phyloP scores from a whole-genome alignment of 179 eudicot genomes.

The Silene noctiflora region DNA sequence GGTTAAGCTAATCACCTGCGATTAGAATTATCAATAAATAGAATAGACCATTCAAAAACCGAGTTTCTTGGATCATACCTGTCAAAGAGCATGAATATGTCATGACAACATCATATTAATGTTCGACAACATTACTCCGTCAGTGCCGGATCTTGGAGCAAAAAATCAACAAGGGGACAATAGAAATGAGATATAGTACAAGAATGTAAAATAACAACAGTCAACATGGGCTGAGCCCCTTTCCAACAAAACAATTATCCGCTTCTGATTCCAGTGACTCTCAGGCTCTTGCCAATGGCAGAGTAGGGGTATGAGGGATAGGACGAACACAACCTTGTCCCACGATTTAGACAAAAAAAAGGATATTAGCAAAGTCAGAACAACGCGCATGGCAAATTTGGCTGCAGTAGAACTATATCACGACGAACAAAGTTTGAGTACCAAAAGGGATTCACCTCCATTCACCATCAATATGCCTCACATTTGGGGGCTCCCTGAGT shows the following conservation, averaged over 20 bases:
- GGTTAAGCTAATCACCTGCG: conserved; percentile 52
- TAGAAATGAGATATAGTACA: neutral
- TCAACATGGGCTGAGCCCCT: no score
- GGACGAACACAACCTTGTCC: no score
- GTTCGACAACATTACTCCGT: neutral
- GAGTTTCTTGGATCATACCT: conserved; percentile 79
- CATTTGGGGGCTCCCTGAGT: conserved; percentile 78
- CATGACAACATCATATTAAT: no score
- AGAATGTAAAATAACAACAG: no score
- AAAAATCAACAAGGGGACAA: neutral
- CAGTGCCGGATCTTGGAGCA: neutral
- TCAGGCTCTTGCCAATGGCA: no score
- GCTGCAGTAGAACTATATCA: no score
- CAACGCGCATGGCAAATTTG: no score
- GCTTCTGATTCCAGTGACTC: no score
- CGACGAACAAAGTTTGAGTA: neutral
- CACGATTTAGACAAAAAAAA: no score
- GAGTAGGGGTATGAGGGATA: no score
- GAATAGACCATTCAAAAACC: conserved; percentile 74
- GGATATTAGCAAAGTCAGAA: no score
- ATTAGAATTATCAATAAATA: conserved; percentile 73
- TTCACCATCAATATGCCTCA: conserved; percentile 77
- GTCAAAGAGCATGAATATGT: conserved; percentile 36
- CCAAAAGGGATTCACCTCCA: conserved; percentile 51
- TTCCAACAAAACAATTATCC: no score